Percentiles rank a stretch among this genome's conserved stretches.
phyloP scores from a whole-genome alignment of 2,329 filamentous ascomycete species.

The Magnaporthiopsis rhizophila region DNA sequence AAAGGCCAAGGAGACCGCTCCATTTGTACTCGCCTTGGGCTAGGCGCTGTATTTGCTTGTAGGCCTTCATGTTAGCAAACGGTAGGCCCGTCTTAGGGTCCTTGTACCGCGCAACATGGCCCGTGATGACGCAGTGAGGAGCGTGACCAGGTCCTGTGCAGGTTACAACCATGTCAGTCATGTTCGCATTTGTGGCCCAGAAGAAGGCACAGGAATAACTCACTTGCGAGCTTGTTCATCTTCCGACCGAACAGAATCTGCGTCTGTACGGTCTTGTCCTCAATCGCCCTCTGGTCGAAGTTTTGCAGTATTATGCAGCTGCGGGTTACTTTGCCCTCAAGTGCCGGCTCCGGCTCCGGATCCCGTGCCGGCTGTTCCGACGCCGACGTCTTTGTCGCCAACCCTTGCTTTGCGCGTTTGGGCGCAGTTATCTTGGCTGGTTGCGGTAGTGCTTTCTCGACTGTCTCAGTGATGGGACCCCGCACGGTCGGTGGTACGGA shows the following conservation, averaged over 20 bases:
- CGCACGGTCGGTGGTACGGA: not conserved
- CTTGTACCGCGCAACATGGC: slow-evolving; percentile 69
- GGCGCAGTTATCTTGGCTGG: not conserved
- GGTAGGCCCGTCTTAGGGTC: slow-evolving; percentile 79
- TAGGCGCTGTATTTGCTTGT: slow-evolving; percentile 71
- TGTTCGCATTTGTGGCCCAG: not conserved
- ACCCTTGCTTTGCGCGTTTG: not conserved
- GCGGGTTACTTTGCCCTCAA: slow-evolving; percentile 45
- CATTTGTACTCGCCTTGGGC: slow-evolving; percentile 68
- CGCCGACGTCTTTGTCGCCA: not conserved
- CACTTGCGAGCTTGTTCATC: slow-evolving; percentile 50
- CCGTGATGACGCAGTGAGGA: slow-evolving; percentile 73
- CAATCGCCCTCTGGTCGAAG: slow-evolving; percentile 48
- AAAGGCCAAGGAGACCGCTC: slow-evolving; percentile 74
- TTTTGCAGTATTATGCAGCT: slow-evolving; percentile 53
- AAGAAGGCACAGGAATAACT: slow-evolving; percentile 15
- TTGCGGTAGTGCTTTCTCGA: not conserved
- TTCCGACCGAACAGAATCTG: slow-evolving; percentile 51
- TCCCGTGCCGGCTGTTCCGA: slow-evolving; percentile 17
- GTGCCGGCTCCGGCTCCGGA: slow-evolving; percentile 19
- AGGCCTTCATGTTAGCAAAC: slow-evolving; percentile 73
- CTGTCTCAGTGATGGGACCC: not conserved
- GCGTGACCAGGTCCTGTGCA: slow-evolving; percentile 40
- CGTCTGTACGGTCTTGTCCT: slow-evolving; percentile 49
- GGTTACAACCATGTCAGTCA: slow-evolving; percentile 6